Percentiles rank a stretch among this genome's conserved stretches.
Conservation (phyloP, 129 eudicot species). For the Flaveria sonorensis region DNA sequence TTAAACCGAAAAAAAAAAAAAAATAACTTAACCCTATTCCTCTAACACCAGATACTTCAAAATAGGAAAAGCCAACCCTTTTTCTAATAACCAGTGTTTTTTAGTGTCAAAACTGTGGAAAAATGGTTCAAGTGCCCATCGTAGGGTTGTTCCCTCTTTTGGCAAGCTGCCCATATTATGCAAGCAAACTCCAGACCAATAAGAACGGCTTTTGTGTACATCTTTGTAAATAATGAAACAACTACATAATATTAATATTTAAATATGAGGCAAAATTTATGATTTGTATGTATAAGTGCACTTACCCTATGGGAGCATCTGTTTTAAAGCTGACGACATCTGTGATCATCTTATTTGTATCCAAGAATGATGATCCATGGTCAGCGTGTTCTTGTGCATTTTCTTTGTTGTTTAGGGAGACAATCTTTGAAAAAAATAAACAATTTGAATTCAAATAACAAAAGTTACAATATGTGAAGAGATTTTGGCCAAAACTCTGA, state of each 20-base stretch:
- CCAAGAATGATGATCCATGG: slow-evolving; percentile 31
- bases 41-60: slow-evolving; percentile 63
- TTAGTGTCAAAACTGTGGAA: slow-evolving; percentile 61
- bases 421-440: slow-evolving; percentile 52
- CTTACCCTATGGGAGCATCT: slow-evolving; percentile 47
- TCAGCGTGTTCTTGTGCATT: slow-evolving; percentile 35
- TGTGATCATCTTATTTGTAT: slow-evolving; percentile 35
- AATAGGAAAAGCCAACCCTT: slow-evolving; percentile 61
- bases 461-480: neutral
- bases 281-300: slow-evolving; percentile 3
- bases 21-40: slow-evolving; percentile 68
- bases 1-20: neutral
- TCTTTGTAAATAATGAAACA: slow-evolving; percentile 44
- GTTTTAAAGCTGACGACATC: slow-evolving; percentile 20
- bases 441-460: slow-evolving; percentile 21
- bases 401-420: slow-evolving; percentile 40
- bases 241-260: neutral
- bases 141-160: slow-evolving; percentile 65
- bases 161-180: slow-evolving; percentile 63
- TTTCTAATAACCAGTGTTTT: slow-evolving; percentile 62
- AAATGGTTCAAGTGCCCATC: slow-evolving; percentile 74
- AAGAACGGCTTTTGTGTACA: slow-evolving; percentile 61
- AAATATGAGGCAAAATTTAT: neutral
- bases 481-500: slow-evolving; percentile 8
- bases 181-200: slow-evolving; percentile 79